Evolutionary conservation across 1,139 yeast genomes (phyloP).

Genomic region (Lodderomyces orthopsilosis): DNA sequence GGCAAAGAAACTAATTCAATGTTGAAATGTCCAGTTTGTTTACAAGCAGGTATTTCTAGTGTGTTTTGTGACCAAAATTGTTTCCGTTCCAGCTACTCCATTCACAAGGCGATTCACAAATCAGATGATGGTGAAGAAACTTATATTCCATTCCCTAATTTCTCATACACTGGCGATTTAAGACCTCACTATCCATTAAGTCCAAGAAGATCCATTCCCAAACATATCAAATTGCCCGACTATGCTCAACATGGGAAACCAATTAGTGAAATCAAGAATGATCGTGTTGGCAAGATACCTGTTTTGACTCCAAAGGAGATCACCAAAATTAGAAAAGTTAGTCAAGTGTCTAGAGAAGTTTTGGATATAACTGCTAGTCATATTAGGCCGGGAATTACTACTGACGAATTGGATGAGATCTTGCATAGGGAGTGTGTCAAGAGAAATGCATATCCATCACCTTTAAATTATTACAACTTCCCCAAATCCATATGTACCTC

Average conservation of each 20-base stretch:
- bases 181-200: slow-evolving; percentile 82
- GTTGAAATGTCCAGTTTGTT: slow-evolving; percentile 88
- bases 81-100: slow-evolving; percentile 71
- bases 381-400: slow-evolving; percentile 82
- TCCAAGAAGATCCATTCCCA: slow-evolving; percentile 69
- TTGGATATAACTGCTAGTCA: slow-evolving; percentile 84
- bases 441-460: slow-evolving; percentile 92
- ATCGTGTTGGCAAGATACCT: slow-evolving; percentile 64
- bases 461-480: slow-evolving; percentile 89
- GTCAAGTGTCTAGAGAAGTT: slow-evolving; percentile 79
- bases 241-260: slow-evolving; percentile 84
- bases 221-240: slow-evolving; percentile 73
- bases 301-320: slow-evolving; percentile 63
- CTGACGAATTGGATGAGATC: slow-evolving; percentile 86
- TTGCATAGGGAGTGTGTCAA: slow-evolving; percentile 87
- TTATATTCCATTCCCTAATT: slow-evolving; percentile 86
- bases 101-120: slow-evolving; percentile 51
- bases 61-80: slow-evolving; percentile 84
- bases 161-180: slow-evolving; percentile 67
- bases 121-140: slow-evolving; percentile 45
- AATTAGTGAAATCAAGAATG: slow-evolving; percentile 68
- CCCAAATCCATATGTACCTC: slow-evolving; percentile 95
- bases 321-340: slow-evolving; percentile 69
- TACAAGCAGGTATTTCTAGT: slow-evolving; percentile 62
- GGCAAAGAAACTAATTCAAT: slow-evolving; percentile 74